Evolutionary conservation across 1,284 basidiomycete species (phyloP), one percentile per base, ranked within the genome.

Genomic region (Malassezia arunalokei): DNA sequence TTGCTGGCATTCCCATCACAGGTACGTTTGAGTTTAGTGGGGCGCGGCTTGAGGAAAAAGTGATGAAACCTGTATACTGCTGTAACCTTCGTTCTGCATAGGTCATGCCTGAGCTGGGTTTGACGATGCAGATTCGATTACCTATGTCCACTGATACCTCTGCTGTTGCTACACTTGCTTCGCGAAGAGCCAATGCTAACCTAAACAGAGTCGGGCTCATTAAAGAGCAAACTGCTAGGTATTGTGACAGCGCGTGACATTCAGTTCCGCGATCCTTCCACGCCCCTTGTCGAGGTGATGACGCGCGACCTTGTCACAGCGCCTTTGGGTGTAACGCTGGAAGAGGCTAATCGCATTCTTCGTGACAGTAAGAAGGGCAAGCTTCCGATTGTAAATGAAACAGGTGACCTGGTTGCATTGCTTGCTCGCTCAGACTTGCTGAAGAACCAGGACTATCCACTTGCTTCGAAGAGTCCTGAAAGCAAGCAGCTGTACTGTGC

Each of bases 291-390:
- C n/a, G 79, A 86, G 43, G 83, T 96, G 56, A 99, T 99, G 92
- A 94, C 87, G 49, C 63, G 54, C 28, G 67, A 73, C 37, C 62
- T 73, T 14, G 68, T 73, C 44, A 69, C 65, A 28, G 70, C 70
- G 38, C 51, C 48, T 39, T 40, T 64, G 51, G 70, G 70, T 43
- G 54, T 71, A 45, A 92, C 89, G 2, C 84, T 98, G 48, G 76
- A 82, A 54, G 83, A 95, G 76, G 94, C 92, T 61, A 98, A 99
- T 78, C 78, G 83, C 68, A 87, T 99, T 68, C 82, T 99, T 32
- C 88, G 92, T 45, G 85, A 88, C 74, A 92, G 86, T 43, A 98
- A 98, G 75, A 96, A 95, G 79, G 92, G 92, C 59, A 98, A 98
- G 76, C 81, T 98, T 1, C 92, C 70, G 46, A 73, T 73, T 47